phyloP scores from a whole-genome alignment of 73 alveolate species.

The Breviolum minutum region DNA sequence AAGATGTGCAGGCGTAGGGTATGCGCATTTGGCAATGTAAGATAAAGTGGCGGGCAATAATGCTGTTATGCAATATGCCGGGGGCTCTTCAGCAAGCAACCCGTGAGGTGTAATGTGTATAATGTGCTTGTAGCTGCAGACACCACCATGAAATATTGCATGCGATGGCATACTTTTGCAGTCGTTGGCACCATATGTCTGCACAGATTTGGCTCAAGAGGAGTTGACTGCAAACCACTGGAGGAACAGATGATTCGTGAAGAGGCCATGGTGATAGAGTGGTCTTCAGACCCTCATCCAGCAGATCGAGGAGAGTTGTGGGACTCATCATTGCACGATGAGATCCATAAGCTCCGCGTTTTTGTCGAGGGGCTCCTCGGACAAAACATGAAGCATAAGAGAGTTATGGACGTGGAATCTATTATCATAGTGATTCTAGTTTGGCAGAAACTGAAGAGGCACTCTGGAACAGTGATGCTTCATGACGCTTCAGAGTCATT shows the following conservation, averaged over 20 bases:
- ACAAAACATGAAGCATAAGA: neutral
- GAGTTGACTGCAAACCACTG: neutral
- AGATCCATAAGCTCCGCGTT: neutral
- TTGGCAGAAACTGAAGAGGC: neutral
- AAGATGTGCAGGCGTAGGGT: neutral
- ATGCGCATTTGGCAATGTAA: neutral
- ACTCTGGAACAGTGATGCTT: neutral
- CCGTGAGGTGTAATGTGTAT: too few species aligned
- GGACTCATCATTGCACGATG: constrained; percentile 18
- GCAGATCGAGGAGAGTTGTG: constrained; percentile 16
- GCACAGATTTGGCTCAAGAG: constrained; percentile 9
- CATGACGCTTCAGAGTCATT: neutral
- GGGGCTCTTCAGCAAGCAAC: too few species aligned
- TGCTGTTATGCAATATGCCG: too few species aligned
- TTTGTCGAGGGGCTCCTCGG: constrained; percentile 4
- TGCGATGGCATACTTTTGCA: too few species aligned
- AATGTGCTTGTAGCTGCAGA: too few species aligned
- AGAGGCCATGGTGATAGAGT: constrained; percentile 75
- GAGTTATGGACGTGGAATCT: neutral
- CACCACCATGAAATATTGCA: neutral
- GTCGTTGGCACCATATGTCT: neutral
- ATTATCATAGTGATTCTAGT: too few species aligned
- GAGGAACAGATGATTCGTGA: constrained; percentile 36
- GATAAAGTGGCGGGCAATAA: neutral
- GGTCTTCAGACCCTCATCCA: constrained; percentile 84